Evolutionary conservation across 257 asterid species (phyloP), one percentile per base, ranked within the genome.

Genomic region (Penstemon barbatus): DNA sequence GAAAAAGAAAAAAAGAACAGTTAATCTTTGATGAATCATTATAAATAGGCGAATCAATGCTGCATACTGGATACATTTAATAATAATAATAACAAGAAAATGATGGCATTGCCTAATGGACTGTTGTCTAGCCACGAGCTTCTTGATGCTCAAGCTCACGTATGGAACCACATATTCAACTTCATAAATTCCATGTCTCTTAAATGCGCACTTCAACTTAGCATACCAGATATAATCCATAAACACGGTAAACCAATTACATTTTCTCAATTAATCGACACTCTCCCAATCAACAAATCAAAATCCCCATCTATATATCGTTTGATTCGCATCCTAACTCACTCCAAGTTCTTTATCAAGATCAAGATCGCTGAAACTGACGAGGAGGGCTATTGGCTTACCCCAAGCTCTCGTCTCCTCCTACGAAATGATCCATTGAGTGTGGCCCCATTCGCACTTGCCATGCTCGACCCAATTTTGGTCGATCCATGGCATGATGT

Each of bases 161-260:
- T 53, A 5, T 53, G 58, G 58, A 53, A 53, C 37, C 58, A 53
- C 2, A 13, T 15, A 53, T 53, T n/a, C 58, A 53, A 15, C 58
- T 53, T 53, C 58, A 53, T 53, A 13, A 53, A 53, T 36, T 53
- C 58, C 58, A 53, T 53, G 58, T 53, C 58, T 7, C 37, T 53
- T 7, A 53, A 53, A 9, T 53, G 58, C 13, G 58, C 58, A 53
- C 5, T 53, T 53, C 58, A 53, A 13, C 58, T 53, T 53, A 7
- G 58, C 25, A 53, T 53, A 13, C 37, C 58, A 15, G 58, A 53
- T 53, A 15, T 15, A 0, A 53, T 53, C 39, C 36, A 19, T 15
- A 19, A 53, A 13, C 8, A 53, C 18, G 58, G 58, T 36, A 53
- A 4, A 53, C 58, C 58, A 53, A 53, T 53, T 33, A n/a, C 58